A percentile compares a stretch with the other conserved stretches of the same genome.
Evolutionary conservation across 306 rosid genomes (phyloP).

Genomic region (barrel medic (Medicago truncatula)): DNA sequence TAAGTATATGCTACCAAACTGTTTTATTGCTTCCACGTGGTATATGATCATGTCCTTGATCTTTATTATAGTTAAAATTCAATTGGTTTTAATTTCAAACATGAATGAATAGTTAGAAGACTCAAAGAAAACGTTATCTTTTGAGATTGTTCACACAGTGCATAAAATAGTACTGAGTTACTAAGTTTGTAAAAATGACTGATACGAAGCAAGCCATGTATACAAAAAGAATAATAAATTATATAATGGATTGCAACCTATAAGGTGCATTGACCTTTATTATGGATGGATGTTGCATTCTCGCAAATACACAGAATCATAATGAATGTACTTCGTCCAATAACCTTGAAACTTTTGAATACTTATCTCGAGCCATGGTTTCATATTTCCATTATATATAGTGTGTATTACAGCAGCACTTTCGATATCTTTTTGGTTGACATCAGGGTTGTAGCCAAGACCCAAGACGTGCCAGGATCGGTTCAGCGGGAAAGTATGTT

Average conservation of each 20-base stretch:
- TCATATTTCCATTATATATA: constrained; percentile 95
- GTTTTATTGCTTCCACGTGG: constrained; percentile 22
- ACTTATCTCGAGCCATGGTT: constrained; percentile 97
- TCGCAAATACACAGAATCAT: constrained; percentile 65
- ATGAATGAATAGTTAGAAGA: neutral
- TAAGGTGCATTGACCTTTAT: constrained; percentile 36
- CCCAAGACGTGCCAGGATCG: constrained; percentile 88
- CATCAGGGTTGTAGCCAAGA: constrained; percentile 82
- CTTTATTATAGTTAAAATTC: constrained; percentile 22
- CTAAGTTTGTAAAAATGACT: neutral
- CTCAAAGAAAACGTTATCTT: no score
- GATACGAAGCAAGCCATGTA: neutral
- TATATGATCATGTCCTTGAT: constrained; percentile 1
- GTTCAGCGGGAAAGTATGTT: constrained; percentile 68
- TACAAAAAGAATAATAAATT: constrained; percentile 45
- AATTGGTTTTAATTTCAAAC: neutral
- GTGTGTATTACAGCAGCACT: constrained; percentile 85
- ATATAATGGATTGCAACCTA: constrained; percentile 37
- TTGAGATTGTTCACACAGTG: constrained; percentile 23
- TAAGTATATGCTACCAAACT: neutral
- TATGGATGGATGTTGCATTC: constrained; percentile 90
- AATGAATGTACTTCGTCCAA: constrained; percentile 78
- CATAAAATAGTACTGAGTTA: neutral
- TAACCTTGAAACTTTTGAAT: constrained; percentile 75
- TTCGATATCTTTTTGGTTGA: constrained; percentile 66